Base-by-base conservation (phyloP, 371 early-diverging fungal genomes). In the Vairimorpha ceranae region DNA sequence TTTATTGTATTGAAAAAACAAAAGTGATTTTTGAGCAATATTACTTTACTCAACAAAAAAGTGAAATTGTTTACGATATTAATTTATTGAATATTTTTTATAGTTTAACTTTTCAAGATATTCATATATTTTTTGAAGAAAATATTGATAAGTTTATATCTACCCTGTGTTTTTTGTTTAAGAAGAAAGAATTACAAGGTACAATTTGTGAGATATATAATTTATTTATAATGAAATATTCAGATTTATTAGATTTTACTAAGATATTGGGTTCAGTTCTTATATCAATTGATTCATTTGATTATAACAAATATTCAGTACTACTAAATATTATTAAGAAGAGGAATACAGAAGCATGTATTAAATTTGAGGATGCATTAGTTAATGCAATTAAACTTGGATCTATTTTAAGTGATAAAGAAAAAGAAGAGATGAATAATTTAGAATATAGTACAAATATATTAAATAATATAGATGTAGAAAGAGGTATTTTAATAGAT, bases 91-190 rank as follows among this genome's bases (percentile, higher is more conserved):
- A 63, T 7, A 78, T 78, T 23, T 63, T 78, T 25, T 67, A 70
- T 71, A 61, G 52, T 27, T 38, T 78, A 32, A 35, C 70, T 0
- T 78, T 45, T 35, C 78, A 78, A 56, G 78, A 78, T 36, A 71
- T 78, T 41, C 78, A 78, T 54, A 70, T 70, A 30, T 78, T 70
- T 33, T 78, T 75, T 59, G 78, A 78, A 60, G 70, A 75, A 21
- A 74, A 75, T 45, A 43, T 66, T 43, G 65, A 56, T 19, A 63
- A 46, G 25, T 77, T 77, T 36, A 21, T 72, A 8, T 45, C 6
- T 12, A 41, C 56, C 0, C 66, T 78, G 23, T 38, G 23, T 23
- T 29, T n/a, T 17, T 23, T 71, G 1, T 70, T 54, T 35, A 56
- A 45, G 14, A 29, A 48, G 23, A 15, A 67, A 23, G 51, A 61